Percentiles rank a stretch among this genome's conserved stretches.
Conservation (phyloP, 2,329 filamentous ascomycete species). For the Zasmidium angulare region DNA sequence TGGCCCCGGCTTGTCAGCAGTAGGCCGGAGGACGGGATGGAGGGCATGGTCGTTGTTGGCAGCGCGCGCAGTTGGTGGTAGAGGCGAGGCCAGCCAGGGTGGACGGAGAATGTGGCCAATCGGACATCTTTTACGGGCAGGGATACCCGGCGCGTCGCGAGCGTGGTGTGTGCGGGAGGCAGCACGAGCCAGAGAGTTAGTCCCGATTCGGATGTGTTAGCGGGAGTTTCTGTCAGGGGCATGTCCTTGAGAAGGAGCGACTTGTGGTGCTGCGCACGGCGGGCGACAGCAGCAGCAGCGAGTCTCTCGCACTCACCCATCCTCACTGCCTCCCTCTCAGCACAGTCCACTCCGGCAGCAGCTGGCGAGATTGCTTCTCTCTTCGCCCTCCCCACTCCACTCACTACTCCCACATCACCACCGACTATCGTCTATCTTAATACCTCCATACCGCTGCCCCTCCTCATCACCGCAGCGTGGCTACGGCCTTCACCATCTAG, state of each 20-base stretch:
- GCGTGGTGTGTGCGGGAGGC: neutral
- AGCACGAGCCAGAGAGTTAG: neutral
- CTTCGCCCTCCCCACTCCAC: neutral
- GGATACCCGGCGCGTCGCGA: neutral
- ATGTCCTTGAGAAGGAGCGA: neutral
- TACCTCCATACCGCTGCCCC: slow-evolving; percentile 10
- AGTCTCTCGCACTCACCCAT: neutral
- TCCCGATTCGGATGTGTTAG: neutral
- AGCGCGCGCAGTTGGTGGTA: neutral
- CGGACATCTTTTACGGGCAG: too few species aligned
- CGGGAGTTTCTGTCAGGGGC: neutral
- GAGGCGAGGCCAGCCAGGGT: neutral
- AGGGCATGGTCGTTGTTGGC: neutral
- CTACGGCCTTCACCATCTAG: slow-evolving; percentile 8
- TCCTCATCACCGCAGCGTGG: slow-evolving; percentile 12
- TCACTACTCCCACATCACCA: neutral
- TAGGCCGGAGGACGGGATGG: neutral
- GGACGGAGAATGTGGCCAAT: neutral
- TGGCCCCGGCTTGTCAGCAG: neutral
- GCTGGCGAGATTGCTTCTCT: neutral
- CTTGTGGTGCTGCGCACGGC: too few species aligned
- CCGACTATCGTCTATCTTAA: slow-evolving; percentile 7
- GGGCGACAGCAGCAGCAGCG: neutral
- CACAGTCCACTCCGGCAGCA: neutral
- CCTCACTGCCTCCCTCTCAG: neutral